Percentiles rank a stretch among this genome's conserved stretches.
phyloP scores from a whole-genome alignment of 1,139 yeast genomes.

The Waltiozyma sp. region DNA sequence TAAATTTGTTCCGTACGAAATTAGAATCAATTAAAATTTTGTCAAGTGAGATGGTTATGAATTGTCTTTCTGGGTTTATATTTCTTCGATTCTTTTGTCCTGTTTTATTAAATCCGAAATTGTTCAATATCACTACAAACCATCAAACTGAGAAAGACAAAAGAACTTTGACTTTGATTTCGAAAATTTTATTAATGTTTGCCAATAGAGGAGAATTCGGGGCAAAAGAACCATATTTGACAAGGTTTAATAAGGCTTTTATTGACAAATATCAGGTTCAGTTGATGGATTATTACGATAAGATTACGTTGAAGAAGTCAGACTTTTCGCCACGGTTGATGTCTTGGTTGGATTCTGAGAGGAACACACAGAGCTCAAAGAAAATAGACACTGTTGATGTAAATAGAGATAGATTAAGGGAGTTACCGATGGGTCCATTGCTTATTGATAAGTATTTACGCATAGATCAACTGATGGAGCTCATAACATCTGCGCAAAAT shows the following conservation, averaged over 20 bases:
- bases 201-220: conserved; percentile 71
- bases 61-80: conserved; percentile 73
- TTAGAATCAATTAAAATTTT: no score
- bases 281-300: conserved; percentile 56
- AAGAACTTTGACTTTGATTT: conserved; percentile 67
- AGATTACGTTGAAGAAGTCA: conserved; percentile 57
- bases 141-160: conserved; percentile 67
- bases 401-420: conserved; percentile 32
- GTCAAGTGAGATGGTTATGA: conserved; percentile 26
- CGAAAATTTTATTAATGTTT: conserved; percentile 72
- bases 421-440: conserved; percentile 58
- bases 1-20: no score
- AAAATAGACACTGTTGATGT: no score
- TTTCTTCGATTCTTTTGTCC: conserved; percentile 87
- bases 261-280: conserved; percentile 47
- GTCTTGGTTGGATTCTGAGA: conserved; percentile 37
- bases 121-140: conserved; percentile 59
- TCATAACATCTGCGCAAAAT: no score
- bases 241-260: conserved; percentile 52
- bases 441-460: conserved; percentile 56
- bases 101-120: conserved; percentile 78
- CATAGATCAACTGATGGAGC: conserved; percentile 44
- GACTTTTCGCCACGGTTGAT: conserved; percentile 48
- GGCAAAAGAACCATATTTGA: conserved; percentile 74
- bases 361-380: no score